Base-by-base conservation (phyloP, 1,284 basidiomycete species). In the Melampsora larici-populina region DNA sequence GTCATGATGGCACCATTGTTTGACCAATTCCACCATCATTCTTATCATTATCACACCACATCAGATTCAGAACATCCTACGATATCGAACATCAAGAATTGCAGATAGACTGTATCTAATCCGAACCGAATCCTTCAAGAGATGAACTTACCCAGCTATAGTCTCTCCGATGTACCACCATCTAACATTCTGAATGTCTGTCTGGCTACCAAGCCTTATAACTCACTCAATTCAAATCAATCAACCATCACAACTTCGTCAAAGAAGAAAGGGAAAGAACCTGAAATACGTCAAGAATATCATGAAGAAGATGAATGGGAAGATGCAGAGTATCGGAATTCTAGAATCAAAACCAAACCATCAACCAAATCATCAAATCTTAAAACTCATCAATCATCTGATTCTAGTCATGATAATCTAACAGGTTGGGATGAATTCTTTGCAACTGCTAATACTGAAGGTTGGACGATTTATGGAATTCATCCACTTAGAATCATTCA, bases 381-480 rank as follows among this genome's bases (percentile, higher is more conserved):
- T 9, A 24, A 58, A 7, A n/a, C 21, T 7, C 7, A 17, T 24
- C 7, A n/a, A 58, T 8, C 21, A n/a, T 24, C 51, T 18, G 17
- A 15, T 49, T 18, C 51, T 58, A 43, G 40, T 55, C 1, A 64
- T 60, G 31, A 64, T 48, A 46, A 73, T 73, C 49, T 36, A 6
- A 66, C 66, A 15, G 73, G 73, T 43, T 76, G 64, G 64, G 90
- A 88, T 79, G 86, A 88, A 79, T 89, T 93, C 83, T 97, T 97
- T 85, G 90, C 92, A 0, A 87, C 90, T 63, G 89, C 92, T 17
- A 93, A 91, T 8, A 90, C 90, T 70, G 88, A 88, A 72, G 94
- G 94, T 60, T 97, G 94, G 84, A 91, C 92, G 55, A 88, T 97
- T 36, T 96, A 95, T 86, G 88, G 88, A 78, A 87, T 90, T 78